Conservation (phyloP, 1,284 basidiomycete species). For the Boletus austroedulis region DNA sequence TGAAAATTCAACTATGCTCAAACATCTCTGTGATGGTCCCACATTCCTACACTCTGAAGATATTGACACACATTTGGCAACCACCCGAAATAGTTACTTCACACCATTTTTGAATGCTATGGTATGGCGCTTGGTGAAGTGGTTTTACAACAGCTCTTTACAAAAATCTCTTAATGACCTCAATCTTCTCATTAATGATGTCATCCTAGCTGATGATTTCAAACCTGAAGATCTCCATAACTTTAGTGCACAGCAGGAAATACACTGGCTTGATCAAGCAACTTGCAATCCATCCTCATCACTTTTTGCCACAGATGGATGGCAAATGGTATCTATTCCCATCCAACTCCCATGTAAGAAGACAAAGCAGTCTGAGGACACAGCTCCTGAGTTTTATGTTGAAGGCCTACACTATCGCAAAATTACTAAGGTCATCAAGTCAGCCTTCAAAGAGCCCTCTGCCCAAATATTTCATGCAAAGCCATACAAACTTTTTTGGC, state of each 20-base stretch:
- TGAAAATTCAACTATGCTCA: not conserved
- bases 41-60: not conserved
- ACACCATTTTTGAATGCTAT: not conserved
- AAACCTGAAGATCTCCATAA: not conserved
- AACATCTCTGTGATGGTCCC: not conserved
- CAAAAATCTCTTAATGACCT: not conserved
- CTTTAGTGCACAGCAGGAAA: not conserved
- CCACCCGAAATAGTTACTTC: not conserved
- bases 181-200: not conserved
- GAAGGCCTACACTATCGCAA: too few relatives aligned
- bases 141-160: not conserved
- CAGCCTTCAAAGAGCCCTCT: too few relatives aligned
- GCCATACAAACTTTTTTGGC: too few relatives aligned
- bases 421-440: too few relatives aligned
- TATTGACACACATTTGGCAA: too few relatives aligned
- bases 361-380: too few relatives aligned
- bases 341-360: too few relatives aligned
- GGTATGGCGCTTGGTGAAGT: not conserved
- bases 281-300: too few relatives aligned
- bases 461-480: too few relatives aligned
- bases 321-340: too few relatives aligned
- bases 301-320: too few relatives aligned
- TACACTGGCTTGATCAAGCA: not conserved
- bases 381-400: too few relatives aligned
- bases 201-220: not conserved